These are phyloP conservation scores for Ascoidea tarda DNA, from an alignment of 805 yeast species.

Conservation along the genomic window DNA sequence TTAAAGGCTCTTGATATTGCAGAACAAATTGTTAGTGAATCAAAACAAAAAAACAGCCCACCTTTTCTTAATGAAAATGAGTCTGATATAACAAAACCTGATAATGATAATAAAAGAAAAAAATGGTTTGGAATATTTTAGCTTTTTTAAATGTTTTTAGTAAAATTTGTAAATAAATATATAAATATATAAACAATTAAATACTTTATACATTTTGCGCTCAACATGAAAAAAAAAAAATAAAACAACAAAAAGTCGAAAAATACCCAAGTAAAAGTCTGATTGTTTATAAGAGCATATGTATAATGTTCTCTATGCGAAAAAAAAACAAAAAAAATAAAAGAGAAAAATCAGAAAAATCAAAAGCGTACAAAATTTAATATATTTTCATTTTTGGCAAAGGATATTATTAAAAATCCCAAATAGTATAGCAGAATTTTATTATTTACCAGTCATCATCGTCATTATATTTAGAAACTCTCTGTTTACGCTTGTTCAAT, in stretches of 20 bases:
- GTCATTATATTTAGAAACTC: slow-evolving; percentile 70
- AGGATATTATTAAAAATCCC: neutral
- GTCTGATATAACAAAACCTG: neutral
- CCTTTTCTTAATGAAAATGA: neutral
- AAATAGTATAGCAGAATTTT: neutral
- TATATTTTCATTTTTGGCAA: too few relatives aligned
- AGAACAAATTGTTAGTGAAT: slow-evolving; percentile 15
- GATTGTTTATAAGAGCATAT: too few relatives aligned
- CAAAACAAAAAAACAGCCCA: neutral
- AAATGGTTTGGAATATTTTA: slow-evolving; percentile 10
- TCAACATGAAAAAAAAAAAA: too few relatives aligned
- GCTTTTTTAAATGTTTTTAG: neutral
- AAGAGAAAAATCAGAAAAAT: too few relatives aligned
- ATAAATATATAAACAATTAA: too few relatives aligned
- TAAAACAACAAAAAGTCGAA: too few relatives aligned
- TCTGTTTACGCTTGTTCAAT: slow-evolving; percentile 63
- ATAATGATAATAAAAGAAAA: neutral
- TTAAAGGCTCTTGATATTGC: slow-evolving; percentile 32
- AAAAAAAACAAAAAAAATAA: too few relatives aligned
- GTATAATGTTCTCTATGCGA: too few relatives aligned
- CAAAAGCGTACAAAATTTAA: too few relatives aligned
- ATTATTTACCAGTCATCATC: slow-evolving; percentile 56
- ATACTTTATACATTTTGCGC: too few relatives aligned
- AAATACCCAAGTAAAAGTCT: too few relatives aligned
- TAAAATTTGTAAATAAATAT: too few relatives aligned